Base-by-base conservation (phyloP, 2,329 filamentous ascomycete genomes). In the Ascochyta clinopodiicola region DNA sequence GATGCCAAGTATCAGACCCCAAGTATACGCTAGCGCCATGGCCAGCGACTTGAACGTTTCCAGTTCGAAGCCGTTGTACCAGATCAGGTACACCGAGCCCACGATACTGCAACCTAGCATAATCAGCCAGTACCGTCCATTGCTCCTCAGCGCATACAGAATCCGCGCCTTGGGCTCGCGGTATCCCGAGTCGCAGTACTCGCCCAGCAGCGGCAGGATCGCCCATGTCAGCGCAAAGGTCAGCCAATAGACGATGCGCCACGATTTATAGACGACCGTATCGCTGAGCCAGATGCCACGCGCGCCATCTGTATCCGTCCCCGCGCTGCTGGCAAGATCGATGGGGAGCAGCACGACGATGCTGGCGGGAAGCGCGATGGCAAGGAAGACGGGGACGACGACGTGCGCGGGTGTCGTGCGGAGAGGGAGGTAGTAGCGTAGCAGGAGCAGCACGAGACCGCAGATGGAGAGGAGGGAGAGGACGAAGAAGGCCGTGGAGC, bases 171-270 rank as follows among this genome's bases (percentile, higher is more conserved):
- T 89, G 4, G 92, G 88, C 60, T 96, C 92, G 66, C 92, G 88
- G 74, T 96, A 96, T 49, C 95, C 95, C 25, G 94, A 90, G 76
- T 98, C 95, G 76, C 91, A 89, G 76, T 96, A 99, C 76, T 98
- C 94, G 75, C 89, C 95, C 52, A 99, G 86, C 45, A 98, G 85
- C 13, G 95, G 95, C 32, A 99, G 87, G 60, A 99, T 92, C 59
- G 92, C 86, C 95, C 95, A 99, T 51, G 94, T 98, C 70, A 99
- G 79, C 45, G 88, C 87, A 78, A 99, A 99, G 0, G 94, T 98
- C 51, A 99, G 82, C 95, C 95, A 99, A 78, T 99, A 99, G 19
- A 90, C 89, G 62, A 99, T 94, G 71, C 94, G 86, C 95, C 95
- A 99, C 54, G 89, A 89, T 22, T 97, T 91, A 69, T 96, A 81